Evolutionary conservation across 1,284 basidiomycete genomes (phyloP).

Genomic region (Cerrena zonata): DNA sequence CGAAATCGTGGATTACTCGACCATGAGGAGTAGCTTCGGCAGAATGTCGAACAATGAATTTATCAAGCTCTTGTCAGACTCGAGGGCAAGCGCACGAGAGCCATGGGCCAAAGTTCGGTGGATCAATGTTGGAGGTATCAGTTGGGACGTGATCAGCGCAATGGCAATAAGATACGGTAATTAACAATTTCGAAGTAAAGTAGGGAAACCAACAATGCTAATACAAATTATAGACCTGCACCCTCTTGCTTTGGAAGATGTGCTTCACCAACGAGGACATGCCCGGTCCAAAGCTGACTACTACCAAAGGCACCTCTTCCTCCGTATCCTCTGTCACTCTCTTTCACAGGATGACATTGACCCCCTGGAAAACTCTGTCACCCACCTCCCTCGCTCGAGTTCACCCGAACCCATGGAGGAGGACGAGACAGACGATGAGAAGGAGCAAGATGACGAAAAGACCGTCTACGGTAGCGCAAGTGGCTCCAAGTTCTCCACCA

Average conservation of each 20-base stretch:
- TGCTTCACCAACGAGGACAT: slow-evolving; percentile 51
- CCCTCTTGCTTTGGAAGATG: slow-evolving; percentile 63
- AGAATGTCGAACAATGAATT: slow-evolving; percentile 55
- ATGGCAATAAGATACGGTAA: slow-evolving; percentile 57
- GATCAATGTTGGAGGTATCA: slow-evolving; percentile 67
- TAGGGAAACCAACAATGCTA: background rate
- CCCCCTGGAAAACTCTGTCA: slow-evolving; percentile 19
- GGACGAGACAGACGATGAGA: slow-evolving; percentile 18
- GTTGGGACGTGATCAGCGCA: slow-evolving; percentile 66
- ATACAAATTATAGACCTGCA: slow-evolving; percentile 45
- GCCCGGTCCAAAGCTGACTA: slow-evolving; percentile 67
- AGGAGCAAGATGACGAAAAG: slow-evolving; percentile 22
- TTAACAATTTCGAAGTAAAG: slow-evolving; percentile 11
- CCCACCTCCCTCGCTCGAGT: slow-evolving; percentile 35
- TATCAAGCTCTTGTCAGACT: slow-evolving; percentile 42
- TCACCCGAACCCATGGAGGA: slow-evolving; percentile 34
- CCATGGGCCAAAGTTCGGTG: slow-evolving; percentile 61
- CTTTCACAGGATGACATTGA: slow-evolving; percentile 32
- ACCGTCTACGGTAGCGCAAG: slow-evolving; percentile 24
- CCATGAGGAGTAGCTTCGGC: slow-evolving; percentile 43
- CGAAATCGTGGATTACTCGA: slow-evolving; percentile 58
- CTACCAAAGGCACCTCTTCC: slow-evolving; percentile 59
- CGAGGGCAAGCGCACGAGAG: slow-evolving; percentile 35
- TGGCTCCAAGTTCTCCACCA: slow-evolving; percentile 23
- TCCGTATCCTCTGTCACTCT: slow-evolving; percentile 59